phyloP scores from a whole-genome alignment of 2,329 filamentous ascomycete genomes.

The Ceratocystis eucalypticola region DNA sequence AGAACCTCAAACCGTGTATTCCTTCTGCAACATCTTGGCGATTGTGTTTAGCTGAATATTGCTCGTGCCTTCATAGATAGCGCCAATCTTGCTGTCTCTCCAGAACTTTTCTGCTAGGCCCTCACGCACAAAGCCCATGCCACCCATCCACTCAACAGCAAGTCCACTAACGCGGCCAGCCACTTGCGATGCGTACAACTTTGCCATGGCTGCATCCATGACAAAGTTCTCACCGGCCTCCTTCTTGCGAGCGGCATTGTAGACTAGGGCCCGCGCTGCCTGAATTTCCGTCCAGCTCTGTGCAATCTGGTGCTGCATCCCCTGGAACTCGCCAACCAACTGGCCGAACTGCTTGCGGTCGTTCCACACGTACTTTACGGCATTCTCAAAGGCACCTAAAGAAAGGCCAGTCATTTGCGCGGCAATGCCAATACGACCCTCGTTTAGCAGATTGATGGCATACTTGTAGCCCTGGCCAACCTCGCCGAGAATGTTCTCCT shows the following conservation, averaged over 20 bases:
- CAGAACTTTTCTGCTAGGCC: slow-evolving; percentile 97
- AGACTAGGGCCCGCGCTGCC: slow-evolving; percentile 82
- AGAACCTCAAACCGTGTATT: slow-evolving; percentile 35
- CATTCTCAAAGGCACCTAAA: slow-evolving; percentile 88
- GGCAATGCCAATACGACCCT: slow-evolving; percentile 93
- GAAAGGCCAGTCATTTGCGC: slow-evolving; percentile 98
- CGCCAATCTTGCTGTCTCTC: slow-evolving; percentile 95
- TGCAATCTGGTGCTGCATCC: slow-evolving; percentile 97
- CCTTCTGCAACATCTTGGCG: slow-evolving; percentile 48
- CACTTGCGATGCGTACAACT: slow-evolving; percentile 87
- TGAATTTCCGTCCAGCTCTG: slow-evolving; percentile 90
- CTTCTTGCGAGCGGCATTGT: slow-evolving; percentile 95
- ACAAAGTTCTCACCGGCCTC: slow-evolving; percentile 94
- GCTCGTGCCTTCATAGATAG: slow-evolving; percentile 89
- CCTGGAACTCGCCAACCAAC: slow-evolving; percentile 91
- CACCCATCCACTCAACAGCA: slow-evolving; percentile 98
- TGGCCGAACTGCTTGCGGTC: slow-evolving; percentile 94
- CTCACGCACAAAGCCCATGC: slow-evolving; percentile 96
- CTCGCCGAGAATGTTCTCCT: slow-evolving; percentile 75
- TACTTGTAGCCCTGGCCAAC: slow-evolving; percentile 95
- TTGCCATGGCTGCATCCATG: slow-evolving; percentile 93
- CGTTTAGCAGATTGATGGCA: slow-evolving; percentile 84
- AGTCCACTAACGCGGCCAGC: slow-evolving; percentile 72
- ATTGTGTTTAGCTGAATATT: slow-evolving; percentile 59
- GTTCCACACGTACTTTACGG: slow-evolving; percentile 92